A percentile compares a stretch with the other conserved stretches of the same genome.
Evolutionary conservation across 1,139 yeast species (phyloP).

Genomic region (Eremothecium cymbalariae): DNA sequence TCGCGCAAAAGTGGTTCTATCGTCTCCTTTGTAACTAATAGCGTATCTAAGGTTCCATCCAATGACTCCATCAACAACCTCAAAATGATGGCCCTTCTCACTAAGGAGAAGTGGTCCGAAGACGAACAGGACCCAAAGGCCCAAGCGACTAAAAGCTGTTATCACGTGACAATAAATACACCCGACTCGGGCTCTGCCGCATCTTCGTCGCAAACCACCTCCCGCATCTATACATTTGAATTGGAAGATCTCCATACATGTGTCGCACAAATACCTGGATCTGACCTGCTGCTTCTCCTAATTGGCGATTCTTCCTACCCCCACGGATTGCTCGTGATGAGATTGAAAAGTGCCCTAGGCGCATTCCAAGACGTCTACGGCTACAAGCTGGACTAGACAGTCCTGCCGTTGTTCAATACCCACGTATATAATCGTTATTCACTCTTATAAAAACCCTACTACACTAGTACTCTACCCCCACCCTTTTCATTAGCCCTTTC

Average conservation of each 20-base stretch:
- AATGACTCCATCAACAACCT: conserved; percentile 22
- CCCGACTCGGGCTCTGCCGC: conserved; percentile 7
- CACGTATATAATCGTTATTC: neutral
- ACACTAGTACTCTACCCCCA: too few species aligned
- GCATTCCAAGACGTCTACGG: conserved; percentile 22
- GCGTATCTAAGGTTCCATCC: conserved; percentile 10
- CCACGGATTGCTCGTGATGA: conserved; percentile 26
- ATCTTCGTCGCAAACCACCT: conserved; percentile 4
- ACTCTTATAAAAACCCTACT: neutral
- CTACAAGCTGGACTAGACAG: conserved; percentile 20
- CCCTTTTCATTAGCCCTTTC: too few species aligned
- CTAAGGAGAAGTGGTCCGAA: conserved; percentile 30
- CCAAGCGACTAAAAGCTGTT: conserved; percentile 14
- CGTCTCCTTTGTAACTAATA: conserved; percentile 21
- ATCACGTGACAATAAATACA: conserved; percentile 7
- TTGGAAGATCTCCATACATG: conserved; percentile 29
- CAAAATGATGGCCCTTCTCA: conserved; percentile 29
- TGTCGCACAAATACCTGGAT: conserved; percentile 25
- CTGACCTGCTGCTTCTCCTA: conserved; percentile 25
- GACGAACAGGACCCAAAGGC: conserved; percentile 19
- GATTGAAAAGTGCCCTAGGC: conserved; percentile 21
- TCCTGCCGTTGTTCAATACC: neutral
- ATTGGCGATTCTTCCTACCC: conserved; percentile 23
- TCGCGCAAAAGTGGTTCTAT: conserved; percentile 26
- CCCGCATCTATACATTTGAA: conserved; percentile 27